These are phyloP conservation scores for Pterula multifida DNA, from an alignment of 1,284 basidiomycete species.

Conservation along the genomic window DNA sequence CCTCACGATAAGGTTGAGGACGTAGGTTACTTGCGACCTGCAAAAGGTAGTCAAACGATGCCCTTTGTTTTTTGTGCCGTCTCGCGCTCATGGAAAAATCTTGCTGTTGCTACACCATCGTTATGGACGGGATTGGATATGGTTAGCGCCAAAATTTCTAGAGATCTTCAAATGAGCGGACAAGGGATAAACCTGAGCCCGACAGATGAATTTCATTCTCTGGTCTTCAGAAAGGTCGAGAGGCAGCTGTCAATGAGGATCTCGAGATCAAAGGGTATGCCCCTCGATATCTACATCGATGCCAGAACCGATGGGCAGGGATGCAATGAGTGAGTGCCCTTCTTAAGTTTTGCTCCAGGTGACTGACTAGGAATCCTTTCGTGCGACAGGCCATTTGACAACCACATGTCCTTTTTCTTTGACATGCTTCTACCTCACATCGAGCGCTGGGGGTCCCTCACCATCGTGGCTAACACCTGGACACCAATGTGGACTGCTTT, in stretches of 20 bases:
- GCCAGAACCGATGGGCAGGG: constrained; percentile 37
- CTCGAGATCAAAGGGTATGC: constrained; percentile 29
- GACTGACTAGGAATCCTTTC: constrained; percentile 11
- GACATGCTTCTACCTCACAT: constrained; percentile 33
- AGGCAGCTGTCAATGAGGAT: constrained; percentile 22
- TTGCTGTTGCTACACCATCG: constrained; percentile 32
- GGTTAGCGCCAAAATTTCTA: constrained; percentile 24
- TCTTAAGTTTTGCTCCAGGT: constrained; percentile 1
- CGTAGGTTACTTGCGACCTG: constrained; percentile 19
- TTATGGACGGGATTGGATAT: constrained; percentile 44
- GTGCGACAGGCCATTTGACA: constrained; percentile 22
- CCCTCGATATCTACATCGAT: constrained; percentile 42
- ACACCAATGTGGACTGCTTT: constrained; percentile 37
- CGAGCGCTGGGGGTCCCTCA: constrained; percentile 35
- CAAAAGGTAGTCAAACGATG: constrained; percentile 24
- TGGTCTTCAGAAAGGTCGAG: too few relatives aligned
- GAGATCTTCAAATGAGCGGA: constrained; percentile 9
- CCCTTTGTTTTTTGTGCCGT: constrained; percentile 34
- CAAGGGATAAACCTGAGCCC: constrained; percentile 7
- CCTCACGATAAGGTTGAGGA: constrained; percentile 11
- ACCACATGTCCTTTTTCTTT: constrained; percentile 29
- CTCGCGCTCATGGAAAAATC: constrained; percentile 34
- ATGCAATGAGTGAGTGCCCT: constrained; percentile 21
- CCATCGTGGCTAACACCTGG: constrained; percentile 40
- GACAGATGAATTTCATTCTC: too few relatives aligned